Conservation (phyloP, 208 protist genomes). For the Leishmania gerbilli region DNA sequence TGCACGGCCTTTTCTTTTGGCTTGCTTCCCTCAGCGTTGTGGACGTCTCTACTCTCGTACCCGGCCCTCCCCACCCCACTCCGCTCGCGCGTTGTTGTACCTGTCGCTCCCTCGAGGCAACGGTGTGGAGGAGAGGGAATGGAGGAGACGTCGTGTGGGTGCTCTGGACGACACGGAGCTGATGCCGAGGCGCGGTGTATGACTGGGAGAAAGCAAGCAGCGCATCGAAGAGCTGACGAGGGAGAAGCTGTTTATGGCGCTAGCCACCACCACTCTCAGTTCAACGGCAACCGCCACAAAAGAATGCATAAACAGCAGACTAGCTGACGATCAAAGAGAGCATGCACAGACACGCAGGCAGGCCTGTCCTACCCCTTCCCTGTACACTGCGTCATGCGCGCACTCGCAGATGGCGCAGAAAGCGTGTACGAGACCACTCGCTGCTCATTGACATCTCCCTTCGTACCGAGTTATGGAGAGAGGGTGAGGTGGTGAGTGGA, state of each 20-base stretch:
- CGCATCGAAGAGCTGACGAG: background rate
- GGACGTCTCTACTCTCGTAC: background rate
- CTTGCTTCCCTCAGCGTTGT: background rate
- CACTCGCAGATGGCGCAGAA: background rate
- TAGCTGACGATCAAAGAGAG: background rate
- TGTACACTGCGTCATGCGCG: background rate
- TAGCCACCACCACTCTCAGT: background rate
- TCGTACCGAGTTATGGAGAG: background rate
- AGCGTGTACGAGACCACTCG: background rate
- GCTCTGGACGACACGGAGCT: background rate
- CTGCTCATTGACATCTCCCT: background rate
- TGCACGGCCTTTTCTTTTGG: background rate
- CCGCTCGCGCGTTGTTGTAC: too few species aligned
- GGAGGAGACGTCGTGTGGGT: background rate
- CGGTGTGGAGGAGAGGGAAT: background rate
- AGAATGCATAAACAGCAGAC: background rate
- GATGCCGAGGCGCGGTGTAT: background rate
- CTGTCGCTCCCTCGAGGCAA: background rate
- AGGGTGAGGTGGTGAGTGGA: background rate
- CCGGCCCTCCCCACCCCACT: too few species aligned
- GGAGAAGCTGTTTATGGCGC: background rate
- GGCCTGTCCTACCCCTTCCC: background rate
- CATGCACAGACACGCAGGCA: background rate
- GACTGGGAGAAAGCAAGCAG: background rate
- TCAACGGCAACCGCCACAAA: background rate